A percentile compares a stretch with the other conserved stretches of the same genome.
Conservation (phyloP, 495 filamentous ascomycete genomes). For the Penicillium coffeae region DNA sequence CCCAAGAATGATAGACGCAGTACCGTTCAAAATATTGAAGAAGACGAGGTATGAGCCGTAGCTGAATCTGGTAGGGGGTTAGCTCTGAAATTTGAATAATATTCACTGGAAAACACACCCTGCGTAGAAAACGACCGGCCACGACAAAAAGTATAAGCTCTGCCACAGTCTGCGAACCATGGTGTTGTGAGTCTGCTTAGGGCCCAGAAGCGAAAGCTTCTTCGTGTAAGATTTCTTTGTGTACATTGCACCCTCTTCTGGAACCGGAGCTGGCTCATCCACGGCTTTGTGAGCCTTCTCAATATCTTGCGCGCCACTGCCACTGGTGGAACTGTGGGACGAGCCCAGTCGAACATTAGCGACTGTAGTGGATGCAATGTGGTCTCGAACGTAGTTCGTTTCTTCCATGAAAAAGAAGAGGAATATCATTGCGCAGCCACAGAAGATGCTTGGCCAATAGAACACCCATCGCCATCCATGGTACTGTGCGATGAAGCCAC, state of each 20-base stretch:
- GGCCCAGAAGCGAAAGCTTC: conserved; percentile 49
- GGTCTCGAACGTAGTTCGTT: conserved; percentile 54
- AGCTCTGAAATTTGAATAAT: not conserved
- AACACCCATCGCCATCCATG: conserved; percentile 62
- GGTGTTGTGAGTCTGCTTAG: conserved; percentile 47
- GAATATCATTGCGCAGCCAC: conserved; percentile 50
- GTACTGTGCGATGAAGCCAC: conserved; percentile 64
- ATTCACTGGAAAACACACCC: conserved; percentile 30
- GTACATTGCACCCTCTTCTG: conserved; percentile 24
- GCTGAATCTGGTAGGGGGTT: conserved; percentile 40
- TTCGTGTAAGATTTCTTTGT: conserved; percentile 45
- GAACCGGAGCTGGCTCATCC: conserved; percentile 6
- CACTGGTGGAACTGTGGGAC: conserved; percentile 9
- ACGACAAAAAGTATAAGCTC: conserved; percentile 44
- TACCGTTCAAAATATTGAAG: conserved; percentile 66
- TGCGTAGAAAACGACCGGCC: conserved; percentile 63
- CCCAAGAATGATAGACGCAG: conserved; percentile 57
- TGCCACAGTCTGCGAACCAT: conserved; percentile 43
- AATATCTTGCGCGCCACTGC: conserved; percentile 6
- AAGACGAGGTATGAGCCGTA: conserved; percentile 62
- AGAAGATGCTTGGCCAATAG: conserved; percentile 63
- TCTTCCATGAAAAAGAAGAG: conserved; percentile 70
- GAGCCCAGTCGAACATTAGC: conserved; percentile 9
- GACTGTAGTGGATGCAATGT: conserved; percentile 2
- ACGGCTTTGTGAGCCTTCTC: conserved; percentile 19